Base-by-base conservation (phyloP, 257 asterid genomes). In the Primulina huaijiensis region DNA sequence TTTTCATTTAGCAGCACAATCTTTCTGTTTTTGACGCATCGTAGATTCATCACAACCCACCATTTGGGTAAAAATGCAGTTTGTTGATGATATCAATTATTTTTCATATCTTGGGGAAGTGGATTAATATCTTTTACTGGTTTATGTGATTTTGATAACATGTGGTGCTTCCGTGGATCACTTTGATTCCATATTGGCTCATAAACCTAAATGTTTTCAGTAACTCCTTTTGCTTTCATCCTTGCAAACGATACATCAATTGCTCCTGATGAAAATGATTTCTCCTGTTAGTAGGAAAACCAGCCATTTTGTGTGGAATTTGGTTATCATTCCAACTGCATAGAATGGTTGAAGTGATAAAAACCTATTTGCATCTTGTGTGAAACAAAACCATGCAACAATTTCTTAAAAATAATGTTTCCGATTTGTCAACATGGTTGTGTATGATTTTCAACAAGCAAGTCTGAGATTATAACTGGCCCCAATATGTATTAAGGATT, bases 341-440 rank as follows among this genome's bases (percentile, higher is more conserved):
- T 52, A 38, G 34, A 21, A 59, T 62, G 55, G 31, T 25, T 23
- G 66, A 55, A 65, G 37, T 64, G 69, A 19, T 21, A 64, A 40
- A n/a, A 2, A 60, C 62, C 56, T 31, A n/a, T 25, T 21, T 27
- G 2, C 23, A 35, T 58, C 65, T 38, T 16, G 4, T 74, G 27
- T 11, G 50, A 38, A 56, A 38, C 21, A 55, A 11, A 56, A 17
- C n/a, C 29, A 27, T 52, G 19, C 57, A 6, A 19, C 31, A 58
- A 19, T 62, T 60, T 61, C 56, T 64, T 43, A 23, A 5, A 27
- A 65, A 10, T 60, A 57, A 46, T 29, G 37, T 62, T 25, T 55
- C 25, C 57, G 35, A 33, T 73, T 73, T 73, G 71, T 64, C 12
- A 61, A 55, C 74, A 60, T 69, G 65, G 71, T 5, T 68, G 65